A percentile compares a stretch with the other conserved stretches of the same genome.
Evolutionary conservation across 2,329 filamentous ascomycete species (phyloP).

Genomic region (Lachnellula subtilissima): DNA sequence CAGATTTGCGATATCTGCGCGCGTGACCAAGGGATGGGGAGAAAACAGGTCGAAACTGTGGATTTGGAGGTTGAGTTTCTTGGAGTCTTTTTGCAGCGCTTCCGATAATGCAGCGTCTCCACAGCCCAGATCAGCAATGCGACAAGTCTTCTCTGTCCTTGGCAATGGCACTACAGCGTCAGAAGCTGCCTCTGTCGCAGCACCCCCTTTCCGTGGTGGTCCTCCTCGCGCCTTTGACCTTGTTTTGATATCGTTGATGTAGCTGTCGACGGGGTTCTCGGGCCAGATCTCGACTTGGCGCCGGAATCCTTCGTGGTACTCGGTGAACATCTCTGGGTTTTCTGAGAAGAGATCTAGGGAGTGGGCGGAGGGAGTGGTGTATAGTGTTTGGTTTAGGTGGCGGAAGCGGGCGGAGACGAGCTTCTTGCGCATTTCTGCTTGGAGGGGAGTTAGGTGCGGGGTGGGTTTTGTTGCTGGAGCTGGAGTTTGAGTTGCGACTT

Average conservation of each 20-base stretch:
- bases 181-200: conserved; percentile 13
- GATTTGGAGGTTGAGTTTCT: conserved; percentile 67
- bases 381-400: conserved; percentile 93
- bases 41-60: conserved; percentile 84
- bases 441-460: conserved; percentile 79
- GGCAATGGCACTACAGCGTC: conserved; percentile 49
- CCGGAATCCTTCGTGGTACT: conserved; percentile 95
- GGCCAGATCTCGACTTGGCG: conserved; percentile 96
- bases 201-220: conserved; percentile 16
- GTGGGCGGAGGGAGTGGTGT: conserved; percentile 81
- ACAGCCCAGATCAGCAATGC: conserved; percentile 87
- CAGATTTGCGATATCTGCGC: conserved; percentile 81
- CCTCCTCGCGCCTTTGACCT: conserved; percentile 53
- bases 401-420: conserved; percentile 93
- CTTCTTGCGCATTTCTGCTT: conserved; percentile 92
- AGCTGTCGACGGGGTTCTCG: conserved; percentile 88
- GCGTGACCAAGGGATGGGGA: conserved; percentile 70
- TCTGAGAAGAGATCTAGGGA: conserved; percentile 78
- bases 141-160: conserved; percentile 66
- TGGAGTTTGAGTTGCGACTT: conserved; percentile 1
- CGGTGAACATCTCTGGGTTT: conserved; percentile 87
- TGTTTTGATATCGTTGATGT: conserved; percentile 64
- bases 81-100: conserved; percentile 57
- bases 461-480: conserved; percentile 32
- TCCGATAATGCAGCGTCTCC: conserved; percentile 81